These are phyloP conservation scores for Neonothopanus nambi DNA, from an alignment of 1,284 basidiomycete species.

Conservation along the genomic window DNA sequence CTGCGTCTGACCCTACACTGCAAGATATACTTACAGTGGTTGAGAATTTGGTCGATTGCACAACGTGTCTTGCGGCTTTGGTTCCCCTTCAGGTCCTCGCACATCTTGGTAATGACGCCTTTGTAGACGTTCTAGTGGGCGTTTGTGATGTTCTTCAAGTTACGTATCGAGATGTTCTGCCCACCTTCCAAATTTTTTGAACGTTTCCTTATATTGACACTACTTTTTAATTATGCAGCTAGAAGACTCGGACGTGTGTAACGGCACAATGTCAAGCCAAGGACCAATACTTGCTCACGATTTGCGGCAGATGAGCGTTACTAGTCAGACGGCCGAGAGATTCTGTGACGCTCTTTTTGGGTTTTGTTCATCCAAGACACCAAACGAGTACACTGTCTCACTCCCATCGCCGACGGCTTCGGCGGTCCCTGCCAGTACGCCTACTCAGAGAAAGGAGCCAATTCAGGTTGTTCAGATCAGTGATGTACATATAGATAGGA, in stretches of 20 bases:
- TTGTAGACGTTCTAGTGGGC: constrained; percentile 6
- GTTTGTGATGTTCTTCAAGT: constrained; percentile 14
- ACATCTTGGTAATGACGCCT: constrained; percentile 9
- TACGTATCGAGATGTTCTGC: neutral
- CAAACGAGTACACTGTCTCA: constrained; percentile 42
- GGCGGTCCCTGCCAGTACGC: constrained; percentile 30
- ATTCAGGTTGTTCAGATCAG: constrained; percentile 55
- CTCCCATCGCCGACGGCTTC: constrained; percentile 32
- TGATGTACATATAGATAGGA: constrained; percentile 55
- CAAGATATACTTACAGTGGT: constrained; percentile 4
- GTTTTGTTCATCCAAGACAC: constrained; percentile 47
- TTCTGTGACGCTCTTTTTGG: constrained; percentile 60
- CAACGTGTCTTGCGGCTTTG: constrained; percentile 10
- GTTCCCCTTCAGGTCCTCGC: constrained; percentile 12
- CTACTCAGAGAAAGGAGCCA: constrained; percentile 37
- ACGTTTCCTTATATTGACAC: too few species aligned
- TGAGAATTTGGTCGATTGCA: constrained; percentile 13
- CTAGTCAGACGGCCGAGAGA: constrained; percentile 50
- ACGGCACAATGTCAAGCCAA: constrained; percentile 47
- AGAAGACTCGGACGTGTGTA: constrained; percentile 49
- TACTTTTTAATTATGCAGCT: constrained; percentile 1
- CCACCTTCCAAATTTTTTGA: neutral
- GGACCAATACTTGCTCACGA: constrained; percentile 61
- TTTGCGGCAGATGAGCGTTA: constrained; percentile 47
- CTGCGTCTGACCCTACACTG: too few species aligned